phyloP scores from a whole-genome alignment of 345 rosid species.

The Linum usitatissimum region DNA sequence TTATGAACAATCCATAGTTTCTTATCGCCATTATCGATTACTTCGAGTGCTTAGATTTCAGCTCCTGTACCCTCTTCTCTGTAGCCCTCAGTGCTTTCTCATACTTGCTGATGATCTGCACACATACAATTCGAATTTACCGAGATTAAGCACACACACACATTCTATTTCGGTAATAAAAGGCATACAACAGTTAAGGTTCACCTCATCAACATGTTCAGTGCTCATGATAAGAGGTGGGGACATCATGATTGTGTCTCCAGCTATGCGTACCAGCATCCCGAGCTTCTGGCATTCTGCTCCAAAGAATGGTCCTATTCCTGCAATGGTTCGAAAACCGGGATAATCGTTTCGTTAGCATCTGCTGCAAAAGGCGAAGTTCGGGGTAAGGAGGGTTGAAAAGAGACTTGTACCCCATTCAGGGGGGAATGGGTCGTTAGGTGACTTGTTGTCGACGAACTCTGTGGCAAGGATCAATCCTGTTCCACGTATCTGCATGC shows the following conservation, averaged over 20 bases:
- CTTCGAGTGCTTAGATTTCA: constrained; percentile 52
- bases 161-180: neutral
- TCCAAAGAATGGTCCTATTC: constrained; percentile 79
- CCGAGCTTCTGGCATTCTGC: constrained; percentile 72
- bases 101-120: constrained; percentile 56
- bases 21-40: constrained; percentile 27
- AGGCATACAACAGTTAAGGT: no score
- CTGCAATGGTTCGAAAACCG: constrained; percentile 20
- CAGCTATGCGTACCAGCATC: constrained; percentile 80
- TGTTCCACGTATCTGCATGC: constrained; percentile 89
- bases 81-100: constrained; percentile 74
- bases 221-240: constrained; percentile 64
- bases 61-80: constrained; percentile 72
- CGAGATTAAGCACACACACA: neutral
- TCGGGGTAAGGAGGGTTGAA: neutral
- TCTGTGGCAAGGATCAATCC: constrained; percentile 93
- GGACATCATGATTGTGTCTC: constrained; percentile 86
- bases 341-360: neutral
- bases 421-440: constrained; percentile 73
- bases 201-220: constrained; percentile 76
- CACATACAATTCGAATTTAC: neutral
- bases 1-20: neutral
- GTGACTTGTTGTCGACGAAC: constrained; percentile 78
- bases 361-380: neutral
- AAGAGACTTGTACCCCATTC: constrained; percentile 70